These are phyloP conservation scores for Jamesozyma rosinii DNA, from an alignment of 805 yeast species.

Conservation along the genomic window DNA sequence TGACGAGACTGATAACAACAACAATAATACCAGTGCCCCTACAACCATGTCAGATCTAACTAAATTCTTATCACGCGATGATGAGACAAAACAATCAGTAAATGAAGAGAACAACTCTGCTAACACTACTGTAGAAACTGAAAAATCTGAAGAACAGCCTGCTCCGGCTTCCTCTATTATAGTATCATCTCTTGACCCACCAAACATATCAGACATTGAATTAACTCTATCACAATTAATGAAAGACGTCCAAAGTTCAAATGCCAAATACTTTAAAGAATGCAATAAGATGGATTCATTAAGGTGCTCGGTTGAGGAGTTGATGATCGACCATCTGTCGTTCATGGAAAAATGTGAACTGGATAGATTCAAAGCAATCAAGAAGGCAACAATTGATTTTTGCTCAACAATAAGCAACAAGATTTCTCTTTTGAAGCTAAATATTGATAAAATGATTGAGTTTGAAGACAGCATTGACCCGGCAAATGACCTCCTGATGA, in stretches of 20 bases:
- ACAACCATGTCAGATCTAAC: slow-evolving; percentile 1
- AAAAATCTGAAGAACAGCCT: not conserved
- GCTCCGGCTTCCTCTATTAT: not conserved
- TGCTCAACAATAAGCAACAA: slow-evolving; percentile 56
- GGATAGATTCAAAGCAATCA: slow-evolving; percentile 67
- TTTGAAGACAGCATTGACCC: slow-evolving; percentile 70
- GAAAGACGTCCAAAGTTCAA: slow-evolving; percentile 51
- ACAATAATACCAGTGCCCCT: not conserved
- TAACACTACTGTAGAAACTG: not conserved
- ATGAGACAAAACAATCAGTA: not conserved
- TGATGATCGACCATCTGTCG: slow-evolving; percentile 57
- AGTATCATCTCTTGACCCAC: slow-evolving; percentile 4
- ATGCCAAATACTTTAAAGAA: slow-evolving; percentile 44
- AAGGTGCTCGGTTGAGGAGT: slow-evolving; percentile 67
- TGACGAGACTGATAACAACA: not conserved
- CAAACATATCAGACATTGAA: slow-evolving; percentile 28
- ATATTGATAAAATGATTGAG: slow-evolving; percentile 52
- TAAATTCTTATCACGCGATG: slow-evolving; percentile 1
- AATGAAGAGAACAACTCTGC: not conserved
- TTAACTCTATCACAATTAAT: slow-evolving; percentile 42
- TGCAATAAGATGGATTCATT: slow-evolving; percentile 53
- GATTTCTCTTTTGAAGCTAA: slow-evolving; percentile 46
- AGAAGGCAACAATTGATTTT: slow-evolving; percentile 66
- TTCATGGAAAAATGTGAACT: slow-evolving; percentile 78
- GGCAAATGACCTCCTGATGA: slow-evolving; percentile 51